A percentile compares a stretch with the other conserved stretches of the same genome.
Conservation (phyloP, 2,329 filamentous ascomycete species). For the Allantophomopsis lycopodina region DNA sequence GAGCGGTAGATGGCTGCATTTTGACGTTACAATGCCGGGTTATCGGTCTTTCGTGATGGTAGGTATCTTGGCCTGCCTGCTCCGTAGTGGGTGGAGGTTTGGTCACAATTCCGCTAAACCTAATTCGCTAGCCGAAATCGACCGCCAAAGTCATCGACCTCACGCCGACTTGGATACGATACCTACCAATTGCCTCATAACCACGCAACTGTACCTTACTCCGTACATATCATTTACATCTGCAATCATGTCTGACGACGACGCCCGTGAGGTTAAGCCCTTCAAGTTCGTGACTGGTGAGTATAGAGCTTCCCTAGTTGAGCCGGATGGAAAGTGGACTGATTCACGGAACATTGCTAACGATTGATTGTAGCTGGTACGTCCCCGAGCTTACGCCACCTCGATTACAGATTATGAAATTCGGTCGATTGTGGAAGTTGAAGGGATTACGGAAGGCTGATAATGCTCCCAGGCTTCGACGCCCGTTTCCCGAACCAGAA, state of each 20-base stretch:
- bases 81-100: background rate
- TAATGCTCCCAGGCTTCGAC: slow-evolving; percentile 64
- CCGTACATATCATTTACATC: slow-evolving; percentile 5
- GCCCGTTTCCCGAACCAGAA: slow-evolving; percentile 98
- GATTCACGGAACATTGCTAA: slow-evolving; percentile 24
- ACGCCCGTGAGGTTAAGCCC: slow-evolving; percentile 84
- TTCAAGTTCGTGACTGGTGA: slow-evolving; percentile 99
- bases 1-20: slow-evolving; percentile 37
- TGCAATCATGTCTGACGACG: slow-evolving; percentile 77
- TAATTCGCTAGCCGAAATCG: slow-evolving; percentile 14
- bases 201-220: background rate
- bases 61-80: slow-evolving; percentile 6
- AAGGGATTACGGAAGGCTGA: slow-evolving; percentile 5
- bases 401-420: too few species aligned
- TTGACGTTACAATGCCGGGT: slow-evolving; percentile 7
- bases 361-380: slow-evolving; percentile 29
- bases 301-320: slow-evolving; percentile 19
- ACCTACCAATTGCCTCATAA: slow-evolving; percentile 3
- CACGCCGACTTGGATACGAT: slow-evolving; percentile 4
- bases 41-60: slow-evolving; percentile 7
- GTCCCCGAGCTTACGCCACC: slow-evolving; percentile 12
- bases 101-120: slow-evolving; percentile 16
- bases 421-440: slow-evolving; percentile 5
- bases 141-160: slow-evolving; percentile 6
- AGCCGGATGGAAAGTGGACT: slow-evolving; percentile 12